Evolutionary conservation across 108 stramenopile genomes (phyloP), one percentile per base, ranked within the genome.

Genomic region (Nitzschia palea): DNA sequence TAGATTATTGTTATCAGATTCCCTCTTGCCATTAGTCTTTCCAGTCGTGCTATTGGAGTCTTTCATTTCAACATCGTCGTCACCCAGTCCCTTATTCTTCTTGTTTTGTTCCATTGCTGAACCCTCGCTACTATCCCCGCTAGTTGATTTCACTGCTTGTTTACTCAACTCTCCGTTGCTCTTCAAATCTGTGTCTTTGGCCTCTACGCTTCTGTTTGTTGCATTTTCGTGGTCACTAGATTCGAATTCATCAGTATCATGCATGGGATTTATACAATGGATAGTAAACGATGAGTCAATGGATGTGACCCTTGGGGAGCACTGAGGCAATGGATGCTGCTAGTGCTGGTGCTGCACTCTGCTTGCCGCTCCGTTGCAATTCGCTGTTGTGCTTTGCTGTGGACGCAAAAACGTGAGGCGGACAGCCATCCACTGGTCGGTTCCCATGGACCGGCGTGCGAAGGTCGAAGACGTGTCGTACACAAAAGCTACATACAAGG

Each of bases 1-100:
- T n/a, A n/a, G 17, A 23, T 18, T 18, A 6, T 12, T 28, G 9
- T 48, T 35, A 12, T 15, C 35, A 1, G 65, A 1, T 8, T 28
- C 47, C 15, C 3, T 31, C 50, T 17, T 32, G 27, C 22, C 42
- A 9, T 42, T 42, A 2, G 22, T 2, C 5, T 42, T 22, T 14
- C 14, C 40, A 1, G 36, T 26, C 22, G n/a, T 26, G 1, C n/a
- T 40, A 3, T 71, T 51, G 26, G 70, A 50, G 54, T 71, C 70
- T 26, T 52, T 48, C 70, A 71, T 71, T 26, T 60, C 70, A 2
- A 62, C 70, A 42, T 71, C 68, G 17, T 59, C 34, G 17, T 60
- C 47, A n/a, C 60, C 48, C 9, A 3, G 26, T 23, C 32, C 50
- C n/a, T 29, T 6, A 26, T 63, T 43, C 20, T 36, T 43, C 9